Base-by-base conservation (phyloP, 2,329 filamentous ascomycete species). In the Colletotrichum sp. region DNA sequence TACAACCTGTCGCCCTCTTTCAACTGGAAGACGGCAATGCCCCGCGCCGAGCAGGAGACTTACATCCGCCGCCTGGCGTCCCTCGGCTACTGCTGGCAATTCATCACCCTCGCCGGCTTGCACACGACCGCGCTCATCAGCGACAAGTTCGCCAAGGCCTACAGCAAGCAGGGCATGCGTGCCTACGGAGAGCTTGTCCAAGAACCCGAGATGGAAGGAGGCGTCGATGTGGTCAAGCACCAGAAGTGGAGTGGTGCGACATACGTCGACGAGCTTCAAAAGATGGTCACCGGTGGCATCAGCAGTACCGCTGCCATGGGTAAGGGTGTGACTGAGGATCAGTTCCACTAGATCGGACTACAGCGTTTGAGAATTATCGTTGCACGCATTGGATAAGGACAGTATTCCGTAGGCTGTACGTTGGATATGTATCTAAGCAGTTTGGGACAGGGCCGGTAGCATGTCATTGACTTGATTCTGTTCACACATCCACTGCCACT, bases 11-110 rank as follows among this genome's bases (percentile, higher is more conserved):
- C 96, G 0, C 97, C 97, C 34, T 98, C 96, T 5, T 99, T 99
- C 94, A 99, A 99, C 92, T 99, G 97, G 97, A 99, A 99, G 90
- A 91, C 96, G 75, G 97, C 96, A 81, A 98, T 98, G 96, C 91
- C 95, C 61, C 92, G 94, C 79, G 90, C 91, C 69, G 96, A 99
- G 85, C 97, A 99, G 88, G 95, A 98, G 88, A 99, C 97, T 25
- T 99, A 99, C 89, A 99, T 99, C 88, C 89, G 93, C 78, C 95
- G 97, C 57, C 94, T 99, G 55, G 96, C 93, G 77, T 83, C 88
- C 78, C 92, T 99, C 65, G 97, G 97, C 78, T 99, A 99, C 92
- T 98, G 95, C 92, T 99, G 97, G 97, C 97, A 99, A 87, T 99
- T 99, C 90, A 99, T 99, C 89, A 99, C 97, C n/a, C 92, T 99